Evolutionary conservation across 176 grass and related monocot genomes (phyloP).

Genomic region (Paspalum notatum): DNA sequence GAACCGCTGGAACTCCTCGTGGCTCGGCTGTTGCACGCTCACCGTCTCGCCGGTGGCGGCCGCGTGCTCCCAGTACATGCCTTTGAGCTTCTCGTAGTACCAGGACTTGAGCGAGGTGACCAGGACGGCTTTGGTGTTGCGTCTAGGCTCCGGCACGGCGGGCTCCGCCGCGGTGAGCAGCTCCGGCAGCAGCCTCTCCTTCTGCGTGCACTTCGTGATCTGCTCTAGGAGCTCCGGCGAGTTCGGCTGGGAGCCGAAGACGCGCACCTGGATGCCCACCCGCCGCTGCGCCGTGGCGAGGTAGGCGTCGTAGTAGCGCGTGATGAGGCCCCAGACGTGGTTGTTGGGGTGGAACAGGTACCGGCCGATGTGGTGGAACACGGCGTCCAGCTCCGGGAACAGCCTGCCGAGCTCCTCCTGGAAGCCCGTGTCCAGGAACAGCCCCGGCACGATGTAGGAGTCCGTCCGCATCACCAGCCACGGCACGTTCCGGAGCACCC

Average conservation of each 20-base stretch:
- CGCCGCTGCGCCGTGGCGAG: constrained; percentile 40
- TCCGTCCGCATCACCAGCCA: constrained; percentile 71
- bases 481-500: constrained; percentile 35
- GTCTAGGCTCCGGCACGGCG: background rate
- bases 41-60: constrained; percentile 43
- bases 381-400: constrained; percentile 61
- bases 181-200: constrained; percentile 34
- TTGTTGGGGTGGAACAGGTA: constrained; percentile 75
- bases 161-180: background rate
- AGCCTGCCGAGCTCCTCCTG: constrained; percentile 50
- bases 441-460: constrained; percentile 57
- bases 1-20: constrained; percentile 51
- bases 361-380: constrained; percentile 71
- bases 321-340: constrained; percentile 70
- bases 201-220: constrained; percentile 39
- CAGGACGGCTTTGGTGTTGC: constrained; percentile 32
- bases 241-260: constrained; percentile 16
- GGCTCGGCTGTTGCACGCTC: constrained; percentile 72
- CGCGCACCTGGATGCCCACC: constrained; percentile 62
- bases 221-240: constrained; percentile 42
- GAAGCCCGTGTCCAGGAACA: constrained; percentile 50
- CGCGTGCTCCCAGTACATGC: constrained; percentile 61
- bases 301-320: constrained; percentile 56
- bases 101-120: constrained; percentile 47
- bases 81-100: constrained; percentile 58